Percentiles rank a stretch among this genome's conserved stretches.
Conservation (phyloP, 1,284 basidiomycete species). For the Cutaneotrichosporon sp. region DNA sequence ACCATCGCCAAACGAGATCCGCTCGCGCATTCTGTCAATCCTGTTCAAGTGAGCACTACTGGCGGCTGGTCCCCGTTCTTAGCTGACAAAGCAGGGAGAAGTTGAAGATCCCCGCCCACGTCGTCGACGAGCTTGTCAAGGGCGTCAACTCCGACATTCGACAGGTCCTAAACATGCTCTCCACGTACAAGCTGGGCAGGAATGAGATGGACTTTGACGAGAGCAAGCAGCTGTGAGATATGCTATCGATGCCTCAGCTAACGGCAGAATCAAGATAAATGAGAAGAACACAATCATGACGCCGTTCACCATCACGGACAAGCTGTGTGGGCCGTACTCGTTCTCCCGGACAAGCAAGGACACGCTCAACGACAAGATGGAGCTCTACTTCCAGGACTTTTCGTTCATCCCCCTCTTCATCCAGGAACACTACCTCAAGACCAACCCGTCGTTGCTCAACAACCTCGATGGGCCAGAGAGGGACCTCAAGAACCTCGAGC, state of each 20-base stretch:
- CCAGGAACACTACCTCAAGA: conserved; percentile 90
- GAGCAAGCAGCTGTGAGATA: conserved; percentile 78
- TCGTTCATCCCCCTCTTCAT: conserved; percentile 91
- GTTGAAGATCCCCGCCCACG: conserved; percentile 82
- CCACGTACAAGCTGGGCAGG: conserved; percentile 84
- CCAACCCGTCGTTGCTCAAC: conserved; percentile 61
- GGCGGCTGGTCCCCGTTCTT: not conserved
- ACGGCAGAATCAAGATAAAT: conserved; percentile 70
- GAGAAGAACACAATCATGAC: conserved; percentile 88
- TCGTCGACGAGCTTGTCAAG: conserved; percentile 83
- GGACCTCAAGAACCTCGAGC: conserved; percentile 64
- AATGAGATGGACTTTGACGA: conserved; percentile 84
- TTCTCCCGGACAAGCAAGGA: conserved; percentile 77
- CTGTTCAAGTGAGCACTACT: conserved; percentile 64
- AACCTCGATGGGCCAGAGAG: conserved; percentile 60
- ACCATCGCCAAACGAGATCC: conserved; percentile 66
- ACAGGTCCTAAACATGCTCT: conserved; percentile 95
- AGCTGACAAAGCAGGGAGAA: conserved; percentile 64
- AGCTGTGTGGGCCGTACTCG: conserved; percentile 81
- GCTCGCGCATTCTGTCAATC: conserved; percentile 83
- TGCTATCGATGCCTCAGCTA: not conserved
- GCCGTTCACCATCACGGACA: conserved; percentile 80
- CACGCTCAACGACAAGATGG: conserved; percentile 85
- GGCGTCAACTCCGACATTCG: conserved; percentile 93
- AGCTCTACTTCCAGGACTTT: conserved; percentile 94